A percentile compares a stretch with the other conserved stretches of the same genome.
Evolutionary conservation across 1,139 yeast genomes (phyloP).

Genomic region (Kurtzmaniella natalensis): DNA sequence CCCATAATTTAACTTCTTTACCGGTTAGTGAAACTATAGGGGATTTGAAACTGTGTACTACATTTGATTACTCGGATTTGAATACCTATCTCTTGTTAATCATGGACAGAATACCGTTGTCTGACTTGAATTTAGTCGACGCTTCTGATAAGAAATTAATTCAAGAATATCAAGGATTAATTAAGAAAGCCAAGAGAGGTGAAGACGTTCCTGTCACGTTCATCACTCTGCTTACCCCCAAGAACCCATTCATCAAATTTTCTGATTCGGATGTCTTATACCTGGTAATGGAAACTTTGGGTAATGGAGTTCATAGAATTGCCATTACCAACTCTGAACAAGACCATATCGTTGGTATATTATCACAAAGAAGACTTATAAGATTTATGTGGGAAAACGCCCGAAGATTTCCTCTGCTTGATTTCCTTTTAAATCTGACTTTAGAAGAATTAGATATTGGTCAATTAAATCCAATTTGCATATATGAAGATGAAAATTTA

Average conservation of each 20-base stretch:
- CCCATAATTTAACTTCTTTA: conserved; percentile 73
- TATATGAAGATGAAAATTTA: conserved; percentile 79
- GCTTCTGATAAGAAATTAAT: conserved; percentile 19
- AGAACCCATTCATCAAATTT: conserved; percentile 79
- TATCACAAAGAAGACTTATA: conserved; percentile 84
- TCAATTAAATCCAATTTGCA: conserved; percentile 64
- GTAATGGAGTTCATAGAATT: conserved; percentile 88
- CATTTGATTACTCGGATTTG: conserved; percentile 90
- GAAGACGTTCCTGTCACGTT: conserved; percentile 77
- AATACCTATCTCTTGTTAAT: conserved; percentile 77
- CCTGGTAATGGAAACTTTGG: conserved; percentile 77
- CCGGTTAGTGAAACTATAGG: conserved; percentile 55
- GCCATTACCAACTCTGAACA: conserved; percentile 62
- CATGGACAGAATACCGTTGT: conserved; percentile 55
- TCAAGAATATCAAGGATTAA: conserved; percentile 24
- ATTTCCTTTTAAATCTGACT: conserved; percentile 63
- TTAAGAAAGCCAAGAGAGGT: conserved; percentile 54
- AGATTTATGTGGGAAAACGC: conserved; percentile 90
- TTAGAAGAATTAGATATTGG: conserved; percentile 69
- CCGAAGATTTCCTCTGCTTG: conserved; percentile 75
- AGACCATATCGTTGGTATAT: conserved; percentile 61
- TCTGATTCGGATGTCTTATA: conserved; percentile 64
- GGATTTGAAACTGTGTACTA: conserved; percentile 53
- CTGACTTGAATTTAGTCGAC: conserved; percentile 30
- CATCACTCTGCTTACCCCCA: conserved; percentile 74